phyloP scores from a whole-genome alignment of 225 moss, liverwort and hornwort species.

The Ulota crispa region DNA sequence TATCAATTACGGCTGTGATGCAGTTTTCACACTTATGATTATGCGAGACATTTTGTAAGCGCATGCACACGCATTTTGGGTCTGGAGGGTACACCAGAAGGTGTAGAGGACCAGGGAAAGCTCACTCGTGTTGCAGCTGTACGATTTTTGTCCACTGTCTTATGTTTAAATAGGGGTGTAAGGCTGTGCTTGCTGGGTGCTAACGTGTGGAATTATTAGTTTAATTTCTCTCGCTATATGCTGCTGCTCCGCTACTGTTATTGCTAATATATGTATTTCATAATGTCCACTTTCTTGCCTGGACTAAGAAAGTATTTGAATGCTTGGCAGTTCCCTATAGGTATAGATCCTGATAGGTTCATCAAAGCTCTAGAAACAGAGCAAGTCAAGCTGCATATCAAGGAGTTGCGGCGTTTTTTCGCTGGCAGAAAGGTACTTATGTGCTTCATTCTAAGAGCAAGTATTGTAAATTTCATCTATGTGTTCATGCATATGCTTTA shows the following conservation, averaged over 20 bases:
- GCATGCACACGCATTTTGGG: conserved; percentile 98
- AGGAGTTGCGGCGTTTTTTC: conserved; percentile 77
- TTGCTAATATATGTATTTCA: not conserved
- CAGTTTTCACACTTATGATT: conserved; percentile 98
- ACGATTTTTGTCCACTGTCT: conserved; percentile 30
- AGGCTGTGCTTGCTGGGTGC: conserved; percentile 21
- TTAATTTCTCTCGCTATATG: not conserved
- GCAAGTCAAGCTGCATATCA: conserved; percentile 83
- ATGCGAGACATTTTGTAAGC: conserved; percentile 98
- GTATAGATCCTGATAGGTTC: conserved; percentile 93
- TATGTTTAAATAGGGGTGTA: not conserved
- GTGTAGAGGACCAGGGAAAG: conserved; percentile 95
- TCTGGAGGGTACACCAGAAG: conserved; percentile 95
- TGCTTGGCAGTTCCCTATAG: conserved; percentile 86
- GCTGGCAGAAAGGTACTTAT: conserved; percentile 73
- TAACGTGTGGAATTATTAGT: not conserved
- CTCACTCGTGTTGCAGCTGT: conserved; percentile 94
- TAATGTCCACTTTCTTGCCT: not conserved
- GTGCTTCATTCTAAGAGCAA: conserved; percentile 1
- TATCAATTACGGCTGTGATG: conserved; percentile 33
- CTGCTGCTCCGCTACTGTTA: conserved; percentile 7
- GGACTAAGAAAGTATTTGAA: conserved; percentile 29
- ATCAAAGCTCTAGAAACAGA: conserved; percentile 93
- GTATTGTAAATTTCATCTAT: not conserved
- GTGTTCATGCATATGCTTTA: not conserved